phyloP scores from a whole-genome alignment of 2,329 filamentous ascomycete species.

The Curvularia hawaiiensis region DNA sequence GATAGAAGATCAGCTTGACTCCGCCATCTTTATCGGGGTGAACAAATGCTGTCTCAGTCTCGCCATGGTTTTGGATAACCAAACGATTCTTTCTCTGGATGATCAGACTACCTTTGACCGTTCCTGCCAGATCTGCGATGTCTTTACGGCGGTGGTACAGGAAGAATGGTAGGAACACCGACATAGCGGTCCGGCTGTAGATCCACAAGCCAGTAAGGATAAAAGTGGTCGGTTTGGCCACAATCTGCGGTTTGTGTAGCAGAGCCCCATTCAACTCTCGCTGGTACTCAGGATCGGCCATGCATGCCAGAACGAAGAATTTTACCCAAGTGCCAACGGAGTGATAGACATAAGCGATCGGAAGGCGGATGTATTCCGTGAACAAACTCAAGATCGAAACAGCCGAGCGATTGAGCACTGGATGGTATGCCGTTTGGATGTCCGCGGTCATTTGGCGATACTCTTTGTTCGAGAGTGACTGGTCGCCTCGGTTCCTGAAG shows the following conservation, averaged over 20 bases:
- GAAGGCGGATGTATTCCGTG: constrained; percentile 37
- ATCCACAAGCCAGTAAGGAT: constrained; percentile 56
- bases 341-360: constrained; percentile 52
- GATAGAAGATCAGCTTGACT: constrained; percentile 47
- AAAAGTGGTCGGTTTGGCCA: constrained; percentile 48
- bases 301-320: constrained; percentile 56
- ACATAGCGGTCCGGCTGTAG: constrained; percentile 53
- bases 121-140: constrained; percentile 54
- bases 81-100: constrained; percentile 54
- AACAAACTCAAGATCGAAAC: constrained; percentile 31
- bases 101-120: constrained; percentile 56
- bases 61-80: constrained; percentile 55
- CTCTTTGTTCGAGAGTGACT: constrained; percentile 34
- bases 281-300: constrained; percentile 60
- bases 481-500: constrained; percentile 33
- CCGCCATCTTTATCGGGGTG: constrained; percentile 44
- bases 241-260: constrained; percentile 37
- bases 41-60: constrained; percentile 58
- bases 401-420: constrained; percentile 37
- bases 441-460: constrained; percentile 43
- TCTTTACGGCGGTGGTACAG: constrained; percentile 57
- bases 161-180: constrained; percentile 53
- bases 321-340: constrained; percentile 52
- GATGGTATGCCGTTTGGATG: constrained; percentile 39
- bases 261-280: constrained; percentile 56